Percentiles rank a stretch among this genome's conserved stretches.
These are phyloP conservation scores for Cladosporium sp. DNA, from an alignment of 2,329 filamentous ascomycete species.

Conservation along the genomic window DNA sequence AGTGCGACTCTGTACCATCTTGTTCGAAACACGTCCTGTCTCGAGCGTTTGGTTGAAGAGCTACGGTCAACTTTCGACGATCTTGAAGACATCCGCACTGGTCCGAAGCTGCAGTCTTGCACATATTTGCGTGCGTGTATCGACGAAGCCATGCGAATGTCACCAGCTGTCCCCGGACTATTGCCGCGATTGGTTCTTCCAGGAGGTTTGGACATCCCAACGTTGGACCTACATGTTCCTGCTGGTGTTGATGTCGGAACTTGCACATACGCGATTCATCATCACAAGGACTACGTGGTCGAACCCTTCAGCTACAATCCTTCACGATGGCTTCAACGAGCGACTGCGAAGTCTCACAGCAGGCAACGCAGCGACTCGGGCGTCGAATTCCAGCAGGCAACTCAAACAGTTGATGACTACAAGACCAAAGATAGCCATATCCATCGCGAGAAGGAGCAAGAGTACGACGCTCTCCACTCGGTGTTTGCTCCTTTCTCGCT, in stretches of 20 bases:
- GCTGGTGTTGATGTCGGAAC: conserved; percentile 40
- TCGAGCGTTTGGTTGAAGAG: conserved; percentile 39
- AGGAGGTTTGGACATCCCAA: conserved; percentile 36
- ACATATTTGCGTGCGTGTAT: conserved; percentile 51
- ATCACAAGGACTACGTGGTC: conserved; percentile 37
- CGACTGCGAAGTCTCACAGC: not conserved
- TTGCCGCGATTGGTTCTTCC: conserved; percentile 39
- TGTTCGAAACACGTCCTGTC: conserved; percentile 40
- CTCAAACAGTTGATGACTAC: not conserved
- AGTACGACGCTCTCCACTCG: conserved; percentile 45
- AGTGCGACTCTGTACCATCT: conserved; percentile 48
- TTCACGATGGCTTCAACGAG: conserved; percentile 31
- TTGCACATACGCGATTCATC: conserved; percentile 41
- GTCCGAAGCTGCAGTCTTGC: conserved; percentile 39
- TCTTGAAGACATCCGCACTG: conserved; percentile 34
- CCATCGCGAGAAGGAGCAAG: not conserved
- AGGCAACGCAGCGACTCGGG: conserved; percentile 14
- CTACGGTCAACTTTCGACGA: conserved; percentile 41
- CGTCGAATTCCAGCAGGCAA: not conserved
- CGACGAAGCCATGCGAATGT: conserved; percentile 51
- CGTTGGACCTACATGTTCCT: conserved; percentile 40
- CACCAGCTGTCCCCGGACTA: conserved; percentile 44
- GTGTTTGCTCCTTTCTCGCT: conserved; percentile 77
- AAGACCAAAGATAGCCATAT: not conserved
- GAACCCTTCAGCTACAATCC: conserved; percentile 34